Base-by-base conservation (phyloP, 257 asterid species). In the Fraxinus quadrangulata region DNA sequence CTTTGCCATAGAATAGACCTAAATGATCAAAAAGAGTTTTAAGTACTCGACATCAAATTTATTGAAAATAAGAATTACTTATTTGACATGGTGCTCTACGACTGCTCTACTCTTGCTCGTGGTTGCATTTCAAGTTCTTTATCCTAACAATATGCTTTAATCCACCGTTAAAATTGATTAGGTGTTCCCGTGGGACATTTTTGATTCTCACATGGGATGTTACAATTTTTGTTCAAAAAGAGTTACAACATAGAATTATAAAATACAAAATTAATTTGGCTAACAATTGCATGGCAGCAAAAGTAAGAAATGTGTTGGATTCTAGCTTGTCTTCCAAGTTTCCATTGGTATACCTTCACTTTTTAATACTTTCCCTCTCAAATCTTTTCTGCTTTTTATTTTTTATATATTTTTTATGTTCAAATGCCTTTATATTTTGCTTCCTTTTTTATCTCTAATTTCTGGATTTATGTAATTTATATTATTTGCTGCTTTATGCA, bases 251-350 rank as follows among this genome's bases (percentile, higher is more conserved):
- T 47, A 16, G 21, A 14, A 14, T 16, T 47, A 16, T 47, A 47
- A 47, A 16, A 47, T 3, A 47, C 21, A 14, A 13, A 47, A 16
- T 13, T 47, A 13, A 47, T 23, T 23, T 63, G 67, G 30, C 67
- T 24, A 61, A 21, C 2, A 17, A 6, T 6, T 61, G 23, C 23
- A 21, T 21, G 67, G 8, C 30, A 61, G 67, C n/a, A 6, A 61
- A 61, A 61, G 67, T 19, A 19, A 7, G 26, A 19, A 24, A 61
- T 21, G 21, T 21, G 28, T 61, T 19, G 17, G 69, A 63, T 63
- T 63, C 69, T 63, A 23, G 26, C 69, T 63, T 63, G 69, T 8
- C 69, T 23, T 63, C 69, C 69, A 63, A 63, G 69, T 63, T 63
- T 63, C 69, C 33, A 21, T n/a, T 23, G 31, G 69, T 63, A 12